Evolutionary conservation across 805 yeast species (phyloP).

Genomic region (Tetrapisispora phaffii): DNA sequence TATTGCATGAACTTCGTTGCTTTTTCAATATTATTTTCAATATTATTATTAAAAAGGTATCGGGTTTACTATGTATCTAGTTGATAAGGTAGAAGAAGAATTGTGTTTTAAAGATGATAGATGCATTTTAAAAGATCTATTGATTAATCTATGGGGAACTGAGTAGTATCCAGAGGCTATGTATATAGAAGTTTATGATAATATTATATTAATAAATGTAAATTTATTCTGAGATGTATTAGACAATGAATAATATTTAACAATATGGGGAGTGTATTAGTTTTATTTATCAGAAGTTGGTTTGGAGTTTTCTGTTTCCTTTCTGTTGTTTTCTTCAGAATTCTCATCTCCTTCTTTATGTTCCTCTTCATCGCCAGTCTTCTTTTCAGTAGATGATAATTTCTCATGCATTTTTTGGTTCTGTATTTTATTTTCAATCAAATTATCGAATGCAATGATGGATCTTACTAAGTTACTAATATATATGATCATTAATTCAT

Average conservation of each 20-base stretch:
- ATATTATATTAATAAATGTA: not conserved
- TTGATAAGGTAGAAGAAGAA: too few relatives aligned
- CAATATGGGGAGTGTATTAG: not conserved
- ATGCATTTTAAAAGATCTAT: too few relatives aligned
- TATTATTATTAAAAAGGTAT: too few relatives aligned
- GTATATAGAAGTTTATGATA: not conserved
- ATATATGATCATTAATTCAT: slow-evolving; percentile 89
- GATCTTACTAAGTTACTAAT: slow-evolving; percentile 84
- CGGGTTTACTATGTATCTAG: too few relatives aligned
- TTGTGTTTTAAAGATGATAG: too few relatives aligned
- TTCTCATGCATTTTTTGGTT: slow-evolving; percentile 45
- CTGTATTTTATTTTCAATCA: slow-evolving; percentile 90
- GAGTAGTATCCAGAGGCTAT: not conserved
- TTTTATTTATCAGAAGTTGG: not conserved
- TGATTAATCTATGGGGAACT: too few relatives aligned
- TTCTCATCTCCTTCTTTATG: slow-evolving; percentile 14
- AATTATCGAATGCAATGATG: slow-evolving; percentile 90
- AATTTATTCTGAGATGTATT: not conserved
- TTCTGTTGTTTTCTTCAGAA: not conserved
- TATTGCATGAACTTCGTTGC: too few relatives aligned
- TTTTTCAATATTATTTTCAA: too few relatives aligned
- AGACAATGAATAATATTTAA: not conserved
- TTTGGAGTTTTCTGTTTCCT: not conserved
- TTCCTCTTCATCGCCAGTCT: slow-evolving; percentile 26
- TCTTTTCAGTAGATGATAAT: slow-evolving; percentile 31